Evolutionary conservation across 441 rosid genomes (phyloP).

Genomic region (Erodium trifolium): DNA sequence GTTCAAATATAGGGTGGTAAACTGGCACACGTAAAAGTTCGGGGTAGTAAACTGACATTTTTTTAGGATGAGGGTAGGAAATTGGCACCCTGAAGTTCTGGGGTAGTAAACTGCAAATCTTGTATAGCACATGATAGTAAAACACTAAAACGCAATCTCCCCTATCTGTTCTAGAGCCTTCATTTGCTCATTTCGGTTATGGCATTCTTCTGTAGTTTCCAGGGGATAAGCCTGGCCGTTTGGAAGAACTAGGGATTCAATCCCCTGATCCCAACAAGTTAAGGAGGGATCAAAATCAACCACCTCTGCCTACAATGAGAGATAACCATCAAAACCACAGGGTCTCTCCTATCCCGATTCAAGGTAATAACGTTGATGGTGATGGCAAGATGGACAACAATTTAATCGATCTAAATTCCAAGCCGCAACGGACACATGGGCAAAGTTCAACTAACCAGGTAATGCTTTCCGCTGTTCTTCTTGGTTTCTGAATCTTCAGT

Average conservation of each 20-base stretch:
- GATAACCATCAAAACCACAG: slow-evolving; percentile 48
- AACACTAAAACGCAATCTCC: no score
- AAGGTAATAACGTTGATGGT: slow-evolving; percentile 30
- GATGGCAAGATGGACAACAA: slow-evolving; percentile 42
- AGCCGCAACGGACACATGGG: slow-evolving; percentile 49
- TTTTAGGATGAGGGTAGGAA: no score
- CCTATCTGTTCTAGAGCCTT: slow-evolving; percentile 6
- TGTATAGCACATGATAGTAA: no score
- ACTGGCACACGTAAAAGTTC: no score
- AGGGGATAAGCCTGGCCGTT: slow-evolving; percentile 48
- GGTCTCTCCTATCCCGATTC: slow-evolving; percentile 26
- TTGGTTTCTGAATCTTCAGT: neutral
- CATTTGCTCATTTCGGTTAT: slow-evolving; percentile 18
- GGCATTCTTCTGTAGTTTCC: slow-evolving; percentile 53
- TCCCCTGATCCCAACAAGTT: slow-evolving; percentile 26
- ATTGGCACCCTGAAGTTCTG: no score
- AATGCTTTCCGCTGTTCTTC: slow-evolving; percentile 15
- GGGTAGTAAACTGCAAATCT: no score
- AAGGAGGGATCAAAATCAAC: slow-evolving; percentile 39
- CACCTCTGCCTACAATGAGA: slow-evolving; percentile 21
- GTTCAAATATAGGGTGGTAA: no score
- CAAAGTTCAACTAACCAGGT: slow-evolving; percentile 51
- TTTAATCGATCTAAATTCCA: slow-evolving; percentile 59
- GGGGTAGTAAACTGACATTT: no score
- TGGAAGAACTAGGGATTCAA: slow-evolving; percentile 36